phyloP scores from a whole-genome alignment of 1,284 basidiomycete genomes.

The Ganoderma boninense region DNA sequence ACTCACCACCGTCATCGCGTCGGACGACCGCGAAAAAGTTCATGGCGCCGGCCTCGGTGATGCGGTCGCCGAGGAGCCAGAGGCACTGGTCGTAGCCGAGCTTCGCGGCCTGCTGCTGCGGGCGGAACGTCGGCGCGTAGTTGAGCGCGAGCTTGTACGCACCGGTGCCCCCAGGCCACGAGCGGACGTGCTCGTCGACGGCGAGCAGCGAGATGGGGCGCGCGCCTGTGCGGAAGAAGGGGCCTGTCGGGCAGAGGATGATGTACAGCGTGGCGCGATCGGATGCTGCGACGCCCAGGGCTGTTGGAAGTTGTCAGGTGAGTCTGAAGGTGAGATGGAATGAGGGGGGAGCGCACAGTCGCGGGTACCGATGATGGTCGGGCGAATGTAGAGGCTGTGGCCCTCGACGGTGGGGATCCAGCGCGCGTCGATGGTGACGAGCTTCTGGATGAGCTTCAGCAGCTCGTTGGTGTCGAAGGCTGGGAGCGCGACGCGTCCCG shows the following conservation, averaged over 20 bases:
- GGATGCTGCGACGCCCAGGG: conserved; percentile 75
- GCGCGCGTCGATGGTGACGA: conserved; percentile 72
- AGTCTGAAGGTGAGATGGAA: background rate
- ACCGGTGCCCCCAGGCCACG: conserved; percentile 87
- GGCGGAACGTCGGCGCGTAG: conserved; percentile 75
- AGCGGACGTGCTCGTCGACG: conserved; percentile 71
- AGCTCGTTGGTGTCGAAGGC: conserved; percentile 69
- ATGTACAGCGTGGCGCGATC: conserved; percentile 78
- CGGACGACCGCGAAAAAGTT: conserved; percentile 66
- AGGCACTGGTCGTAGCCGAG: conserved; percentile 79
- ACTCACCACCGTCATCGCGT: conserved; percentile 53
- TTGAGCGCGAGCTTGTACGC: conserved; percentile 73
- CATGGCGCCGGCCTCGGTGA: conserved; percentile 68
- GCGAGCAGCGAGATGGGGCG: conserved; percentile 79
- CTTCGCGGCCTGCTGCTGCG: conserved; percentile 69
- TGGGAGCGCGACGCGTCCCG: conserved; percentile 72
- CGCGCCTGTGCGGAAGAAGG: conserved; percentile 74
- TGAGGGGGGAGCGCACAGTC: conserved; percentile 59
- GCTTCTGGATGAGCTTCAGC: conserved; percentile 72
- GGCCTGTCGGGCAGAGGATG: conserved; percentile 71
- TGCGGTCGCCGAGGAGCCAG: conserved; percentile 54
- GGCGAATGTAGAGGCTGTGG: conserved; percentile 86
- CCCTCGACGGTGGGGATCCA: conserved; percentile 81
- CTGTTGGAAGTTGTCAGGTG: conserved; percentile 36
- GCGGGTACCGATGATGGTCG: conserved; percentile 87